These are phyloP conservation scores for Salix brachista DNA, from an alignment of 345 rosid species.

Conservation along the genomic window DNA sequence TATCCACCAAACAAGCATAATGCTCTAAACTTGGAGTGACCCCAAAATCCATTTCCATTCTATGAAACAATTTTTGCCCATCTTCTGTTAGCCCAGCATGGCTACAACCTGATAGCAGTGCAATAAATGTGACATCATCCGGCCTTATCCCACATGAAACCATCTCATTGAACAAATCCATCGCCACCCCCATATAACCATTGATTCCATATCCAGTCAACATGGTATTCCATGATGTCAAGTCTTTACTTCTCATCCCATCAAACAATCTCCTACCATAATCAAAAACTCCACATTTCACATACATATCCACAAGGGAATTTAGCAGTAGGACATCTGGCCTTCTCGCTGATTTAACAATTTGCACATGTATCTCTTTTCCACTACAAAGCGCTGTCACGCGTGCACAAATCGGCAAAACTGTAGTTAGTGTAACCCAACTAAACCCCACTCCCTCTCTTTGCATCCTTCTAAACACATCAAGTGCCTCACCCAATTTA, in stretches of 20 bases:
- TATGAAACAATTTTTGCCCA: slow-evolving; percentile 42
- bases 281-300: slow-evolving; percentile 13
- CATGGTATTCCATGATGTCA: slow-evolving; percentile 54
- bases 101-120: slow-evolving; percentile 57
- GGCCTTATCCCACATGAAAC: slow-evolving; percentile 33
- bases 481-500: slow-evolving; percentile 25
- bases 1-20: slow-evolving; percentile 56
- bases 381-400: slow-evolving; percentile 29
- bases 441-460: slow-evolving; percentile 34
- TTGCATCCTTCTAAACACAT: slow-evolving; percentile 39
- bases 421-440: slow-evolving; percentile 40
- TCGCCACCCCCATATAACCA: slow-evolving; percentile 32
- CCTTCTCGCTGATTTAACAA: slow-evolving; percentile 27
- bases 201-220: slow-evolving; percentile 46
- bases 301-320: slow-evolving; percentile 18
- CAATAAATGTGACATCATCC: slow-evolving; percentile 46
- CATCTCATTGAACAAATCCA: slow-evolving; percentile 40
- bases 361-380: slow-evolving; percentile 41
- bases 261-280: slow-evolving; percentile 8
- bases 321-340: slow-evolving; percentile 35
- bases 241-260: slow-evolving; percentile 12
- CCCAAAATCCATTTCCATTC: slow-evolving; percentile 35
- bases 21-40: slow-evolving; percentile 45
- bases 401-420: slow-evolving; percentile 36
- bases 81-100: slow-evolving; percentile 41